These are phyloP conservation scores for Salix koriyanagi DNA, from an alignment of 345 rosid genomes.

Conservation along the genomic window DNA sequence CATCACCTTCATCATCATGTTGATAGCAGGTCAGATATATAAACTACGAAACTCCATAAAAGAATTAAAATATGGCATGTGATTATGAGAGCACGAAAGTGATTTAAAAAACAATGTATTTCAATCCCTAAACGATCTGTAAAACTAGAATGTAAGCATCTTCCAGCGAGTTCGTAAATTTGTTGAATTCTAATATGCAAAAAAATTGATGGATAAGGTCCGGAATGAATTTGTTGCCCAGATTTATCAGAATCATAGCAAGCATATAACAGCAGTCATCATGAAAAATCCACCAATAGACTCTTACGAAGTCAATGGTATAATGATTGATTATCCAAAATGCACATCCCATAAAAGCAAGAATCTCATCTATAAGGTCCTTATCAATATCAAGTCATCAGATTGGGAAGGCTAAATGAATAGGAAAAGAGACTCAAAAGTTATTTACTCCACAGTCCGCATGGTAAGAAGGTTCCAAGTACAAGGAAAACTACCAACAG, in stretches of 20 bases:
- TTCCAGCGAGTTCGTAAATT: background rate
- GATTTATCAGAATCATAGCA: background rate
- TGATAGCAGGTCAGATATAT: slow-evolving; percentile 15
- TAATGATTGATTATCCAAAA: background rate
- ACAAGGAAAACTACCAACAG: background rate
- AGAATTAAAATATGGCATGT: background rate
- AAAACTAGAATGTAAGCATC: background rate
- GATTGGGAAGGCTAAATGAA: background rate
- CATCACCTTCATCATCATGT: slow-evolving; percentile 26
- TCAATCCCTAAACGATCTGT: background rate
- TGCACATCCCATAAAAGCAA: background rate
- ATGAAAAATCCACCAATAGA: background rate
- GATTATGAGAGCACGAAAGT: background rate
- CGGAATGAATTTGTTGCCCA: background rate
- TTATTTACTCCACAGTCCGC: background rate
- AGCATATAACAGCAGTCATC: background rate
- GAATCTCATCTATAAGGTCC: background rate
- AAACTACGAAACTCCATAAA: background rate
- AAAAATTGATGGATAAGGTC: background rate
- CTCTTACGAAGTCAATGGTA: background rate
- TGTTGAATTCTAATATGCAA: background rate
- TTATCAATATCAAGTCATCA: background rate
- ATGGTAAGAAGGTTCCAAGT: background rate
- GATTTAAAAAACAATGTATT: background rate
- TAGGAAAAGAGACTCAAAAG: background rate